phyloP scores from a whole-genome alignment of 2,329 filamentous ascomycete genomes.

The Epichloe sibirici region DNA sequence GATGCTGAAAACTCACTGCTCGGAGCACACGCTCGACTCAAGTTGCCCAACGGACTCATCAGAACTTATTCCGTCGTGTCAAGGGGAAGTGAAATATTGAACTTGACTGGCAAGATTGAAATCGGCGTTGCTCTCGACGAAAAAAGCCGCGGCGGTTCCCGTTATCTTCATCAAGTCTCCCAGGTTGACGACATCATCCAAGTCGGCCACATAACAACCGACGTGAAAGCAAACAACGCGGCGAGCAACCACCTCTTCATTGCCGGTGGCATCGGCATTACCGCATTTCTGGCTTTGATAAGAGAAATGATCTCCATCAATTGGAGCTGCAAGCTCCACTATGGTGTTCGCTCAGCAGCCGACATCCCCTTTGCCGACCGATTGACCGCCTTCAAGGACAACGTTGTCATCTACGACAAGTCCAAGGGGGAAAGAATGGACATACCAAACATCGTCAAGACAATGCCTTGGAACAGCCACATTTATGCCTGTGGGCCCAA shows the following conservation, averaged over 20 bases:
- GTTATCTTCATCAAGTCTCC: constrained; percentile 39
- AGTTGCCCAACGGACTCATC: constrained; percentile 41
- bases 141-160: constrained; percentile 46
- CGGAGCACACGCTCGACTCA: constrained; percentile 45
- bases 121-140: constrained; percentile 46
- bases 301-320: constrained; percentile 30
- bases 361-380: constrained; percentile 44
- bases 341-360: constrained; percentile 37
- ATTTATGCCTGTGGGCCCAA: constrained; percentile 50
- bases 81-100: constrained; percentile 6
- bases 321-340: constrained; percentile 43
- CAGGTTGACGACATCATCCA: constrained; percentile 36
- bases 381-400: constrained; percentile 28
- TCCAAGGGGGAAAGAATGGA: constrained; percentile 41
- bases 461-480: constrained; percentile 39
- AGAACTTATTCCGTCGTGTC: constrained; percentile 49
- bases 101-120: constrained; percentile 36
- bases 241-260: constrained; percentile 51
- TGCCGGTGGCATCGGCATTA: constrained; percentile 53
- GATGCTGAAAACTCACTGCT: constrained; percentile 23
- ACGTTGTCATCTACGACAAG: constrained; percentile 40
- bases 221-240: constrained; percentile 30
- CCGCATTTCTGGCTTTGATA: constrained; percentile 45
- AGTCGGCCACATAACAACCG: constrained; percentile 37
- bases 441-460: constrained; percentile 35